Evolutionary conservation across 2,329 filamentous ascomycete genomes (phyloP).

Genomic region (Hirsutella thompsonii): DNA sequence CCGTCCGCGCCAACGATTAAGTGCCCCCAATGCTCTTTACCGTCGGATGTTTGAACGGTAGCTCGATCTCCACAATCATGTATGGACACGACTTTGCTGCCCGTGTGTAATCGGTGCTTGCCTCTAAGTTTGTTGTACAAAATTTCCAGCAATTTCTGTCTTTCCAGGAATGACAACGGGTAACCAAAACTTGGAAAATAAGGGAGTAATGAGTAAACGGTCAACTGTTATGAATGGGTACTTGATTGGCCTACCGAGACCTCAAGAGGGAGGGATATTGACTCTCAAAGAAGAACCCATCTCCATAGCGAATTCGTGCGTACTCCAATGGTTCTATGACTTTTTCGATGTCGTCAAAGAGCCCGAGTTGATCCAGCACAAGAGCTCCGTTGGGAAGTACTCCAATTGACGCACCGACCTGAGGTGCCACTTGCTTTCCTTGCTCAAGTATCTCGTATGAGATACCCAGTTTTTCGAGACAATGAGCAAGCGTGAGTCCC

Average conservation of each 20-base stretch:
- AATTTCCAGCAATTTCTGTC: conserved; percentile 18
- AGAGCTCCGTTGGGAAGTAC: conserved; percentile 27
- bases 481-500: conserved; percentile 19
- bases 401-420: conserved; percentile 33
- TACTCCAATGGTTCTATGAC: conserved; percentile 5
- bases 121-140: conserved; percentile 18
- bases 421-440: conserved; percentile 25
- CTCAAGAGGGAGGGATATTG: conserved; percentile 4
- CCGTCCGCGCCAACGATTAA: conserved; percentile 26
- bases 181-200: conserved; percentile 12
- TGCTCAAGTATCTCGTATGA: conserved; percentile 36
- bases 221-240: no score
- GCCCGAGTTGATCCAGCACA: conserved; percentile 34
- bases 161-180: conserved; percentile 19
- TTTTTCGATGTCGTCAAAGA: conserved; percentile 11
- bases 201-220: background rate
- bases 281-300: conserved; percentile 5
- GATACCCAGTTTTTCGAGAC: conserved; percentile 29
- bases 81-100: conserved; percentile 7
- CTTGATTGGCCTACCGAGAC: conserved; percentile 3
- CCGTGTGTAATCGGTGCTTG: conserved; percentile 11
- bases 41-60: conserved; percentile 15
- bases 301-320: conserved; percentile 3
- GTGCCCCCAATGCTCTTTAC: conserved; percentile 16
- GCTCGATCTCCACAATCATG: conserved; percentile 6